These are phyloP conservation scores for Trichoderma arundinaceum DNA, from an alignment of 2,329 filamentous ascomycete genomes.

Conservation along the genomic window DNA sequence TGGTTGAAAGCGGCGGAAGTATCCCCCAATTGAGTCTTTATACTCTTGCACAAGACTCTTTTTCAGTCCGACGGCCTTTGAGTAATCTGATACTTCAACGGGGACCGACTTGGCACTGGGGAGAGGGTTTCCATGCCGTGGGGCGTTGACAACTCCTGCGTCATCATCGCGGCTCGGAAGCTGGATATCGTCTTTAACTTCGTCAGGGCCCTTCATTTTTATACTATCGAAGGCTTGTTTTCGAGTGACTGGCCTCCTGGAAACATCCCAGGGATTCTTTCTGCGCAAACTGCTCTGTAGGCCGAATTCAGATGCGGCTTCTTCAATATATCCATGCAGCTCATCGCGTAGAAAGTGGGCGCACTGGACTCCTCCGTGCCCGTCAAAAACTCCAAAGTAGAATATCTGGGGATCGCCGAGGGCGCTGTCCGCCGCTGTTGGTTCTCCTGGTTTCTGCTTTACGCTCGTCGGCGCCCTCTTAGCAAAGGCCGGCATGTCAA, in stretches of 20 bases:
- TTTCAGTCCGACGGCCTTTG: constrained; percentile 72
- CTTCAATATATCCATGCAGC: constrained; percentile 87
- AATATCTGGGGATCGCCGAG: constrained; percentile 94
- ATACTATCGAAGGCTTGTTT: constrained; percentile 44
- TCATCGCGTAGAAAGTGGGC: constrained; percentile 84
- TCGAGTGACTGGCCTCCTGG: constrained; percentile 36
- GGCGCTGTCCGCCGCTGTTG: constrained; percentile 73
- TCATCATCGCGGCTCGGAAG: constrained; percentile 43
- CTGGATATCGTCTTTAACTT: constrained; percentile 49
- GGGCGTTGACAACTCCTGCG: constrained; percentile 44
- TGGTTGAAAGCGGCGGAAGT: constrained; percentile 89
- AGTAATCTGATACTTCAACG: constrained; percentile 58
- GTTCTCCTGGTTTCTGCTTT: constrained; percentile 60
- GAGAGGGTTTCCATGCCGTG: constrained; percentile 47
- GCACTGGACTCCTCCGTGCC: constrained; percentile 89
- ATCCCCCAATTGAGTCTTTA: constrained; percentile 85
- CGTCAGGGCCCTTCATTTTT: constrained; percentile 57
- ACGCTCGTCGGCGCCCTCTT: constrained; percentile 75
- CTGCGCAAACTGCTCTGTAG: constrained; percentile 74
- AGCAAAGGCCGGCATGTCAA: constrained; percentile 91
- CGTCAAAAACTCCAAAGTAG: constrained; percentile 96
- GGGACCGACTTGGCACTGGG: constrained; percentile 52
- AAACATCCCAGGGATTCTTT: constrained; percentile 42
- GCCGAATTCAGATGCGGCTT: constrained; percentile 76
- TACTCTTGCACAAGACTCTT: constrained; percentile 75